These are phyloP conservation scores for Colletotrichum sp. DNA, from an alignment of 2,329 filamentous ascomycete species.

Conservation along the genomic window DNA sequence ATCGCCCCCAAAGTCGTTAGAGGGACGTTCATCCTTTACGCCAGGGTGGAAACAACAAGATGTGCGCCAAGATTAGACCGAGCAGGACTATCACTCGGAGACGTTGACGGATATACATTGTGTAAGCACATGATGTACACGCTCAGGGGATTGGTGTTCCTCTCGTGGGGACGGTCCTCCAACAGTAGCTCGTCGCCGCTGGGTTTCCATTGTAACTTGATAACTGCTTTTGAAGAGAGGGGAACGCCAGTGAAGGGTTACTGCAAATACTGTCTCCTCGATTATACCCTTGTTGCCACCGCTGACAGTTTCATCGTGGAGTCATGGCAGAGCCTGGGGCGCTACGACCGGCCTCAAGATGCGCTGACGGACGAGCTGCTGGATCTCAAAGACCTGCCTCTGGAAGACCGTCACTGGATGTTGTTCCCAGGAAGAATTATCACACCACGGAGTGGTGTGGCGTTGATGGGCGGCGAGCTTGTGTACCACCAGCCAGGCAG, in stretches of 20 bases:
- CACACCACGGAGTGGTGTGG: not conserved
- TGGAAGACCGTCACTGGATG: not conserved
- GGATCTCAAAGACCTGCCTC: not conserved
- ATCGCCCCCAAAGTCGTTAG: not conserved
- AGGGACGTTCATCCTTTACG: not conserved
- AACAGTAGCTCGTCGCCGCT: too few species aligned
- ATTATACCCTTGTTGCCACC: not conserved
- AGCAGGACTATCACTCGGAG: not conserved
- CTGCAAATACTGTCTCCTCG: not conserved
- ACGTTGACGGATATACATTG: not conserved
- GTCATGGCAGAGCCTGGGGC: not conserved
- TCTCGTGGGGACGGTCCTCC: not conserved
- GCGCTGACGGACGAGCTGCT: not conserved
- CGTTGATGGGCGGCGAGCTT: not conserved
- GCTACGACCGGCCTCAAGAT: not conserved
- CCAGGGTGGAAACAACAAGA: not conserved
- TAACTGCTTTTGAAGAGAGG: not conserved
- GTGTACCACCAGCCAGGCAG: not conserved
- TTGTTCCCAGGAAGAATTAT: fast-evolving
- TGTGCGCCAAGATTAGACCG: not conserved
- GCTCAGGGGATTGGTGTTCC: not conserved
- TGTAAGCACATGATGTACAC: not conserved
- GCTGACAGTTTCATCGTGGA: not conserved
- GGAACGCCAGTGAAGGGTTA: not conserved
- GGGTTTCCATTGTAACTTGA: not conserved